Conservation (phyloP, 1,284 basidiomycete genomes). For the Ganoderma lucidum region DNA sequence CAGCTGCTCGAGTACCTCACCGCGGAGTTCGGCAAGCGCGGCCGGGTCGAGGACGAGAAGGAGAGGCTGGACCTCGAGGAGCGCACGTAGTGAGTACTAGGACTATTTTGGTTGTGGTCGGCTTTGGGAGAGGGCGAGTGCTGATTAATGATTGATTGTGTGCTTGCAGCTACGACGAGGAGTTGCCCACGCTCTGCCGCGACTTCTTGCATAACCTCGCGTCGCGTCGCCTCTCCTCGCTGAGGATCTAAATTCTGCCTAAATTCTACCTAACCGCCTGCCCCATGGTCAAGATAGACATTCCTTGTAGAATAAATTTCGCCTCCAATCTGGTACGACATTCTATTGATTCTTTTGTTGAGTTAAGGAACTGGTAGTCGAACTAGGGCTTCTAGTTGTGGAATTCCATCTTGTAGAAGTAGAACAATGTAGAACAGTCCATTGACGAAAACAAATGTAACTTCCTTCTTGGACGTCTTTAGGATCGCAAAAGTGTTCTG, state of each 20-base stretch:
- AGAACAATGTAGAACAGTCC: neutral
- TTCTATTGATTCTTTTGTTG: neutral
- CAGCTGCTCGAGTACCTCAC: conserved; percentile 19
- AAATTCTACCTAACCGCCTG: neutral
- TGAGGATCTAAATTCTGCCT: conserved; percentile 9
- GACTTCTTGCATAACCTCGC: conserved; percentile 27
- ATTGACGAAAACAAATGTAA: neutral
- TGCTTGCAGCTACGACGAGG: conserved; percentile 27
- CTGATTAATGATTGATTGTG: neutral
- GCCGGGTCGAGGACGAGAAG: conserved; percentile 26
- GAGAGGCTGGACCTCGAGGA: conserved; percentile 25
- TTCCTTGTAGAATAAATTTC: neutral
- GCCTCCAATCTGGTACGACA: neutral
- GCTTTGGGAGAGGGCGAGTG: neutral
- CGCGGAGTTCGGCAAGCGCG: conserved; percentile 17
- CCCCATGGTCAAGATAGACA: neutral
- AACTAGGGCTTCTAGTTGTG: neutral
- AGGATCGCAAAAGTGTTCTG: too few species aligned
- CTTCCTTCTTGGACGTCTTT: neutral
- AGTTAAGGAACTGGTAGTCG: too few species aligned
- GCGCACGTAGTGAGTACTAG: conserved; percentile 26
- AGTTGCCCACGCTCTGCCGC: conserved; percentile 26
- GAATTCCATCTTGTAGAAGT: neutral
- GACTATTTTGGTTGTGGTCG: neutral
- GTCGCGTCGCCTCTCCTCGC: conserved; percentile 18